Percentiles rank a stretch among this genome's conserved stretches.
phyloP scores from a whole-genome alignment of 805 yeast species.

The Candida morakotiae region DNA sequence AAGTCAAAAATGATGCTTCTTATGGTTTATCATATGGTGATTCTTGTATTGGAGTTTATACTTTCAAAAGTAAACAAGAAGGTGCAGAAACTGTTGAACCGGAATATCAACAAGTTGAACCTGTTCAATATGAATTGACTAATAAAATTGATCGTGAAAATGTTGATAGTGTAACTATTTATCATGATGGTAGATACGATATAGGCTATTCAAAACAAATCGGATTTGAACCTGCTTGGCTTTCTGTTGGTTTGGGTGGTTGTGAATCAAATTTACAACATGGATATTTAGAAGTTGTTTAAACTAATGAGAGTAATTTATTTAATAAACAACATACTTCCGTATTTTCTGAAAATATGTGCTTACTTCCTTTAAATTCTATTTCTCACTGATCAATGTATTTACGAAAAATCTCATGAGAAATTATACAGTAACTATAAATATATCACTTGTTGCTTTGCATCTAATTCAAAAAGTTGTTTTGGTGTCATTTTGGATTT shows the following conservation, averaged over 20 bases:
- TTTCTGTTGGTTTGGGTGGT: background rate
- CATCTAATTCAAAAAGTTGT: no score
- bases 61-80: background rate
- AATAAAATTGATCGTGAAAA: background rate
- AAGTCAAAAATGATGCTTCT: background rate
- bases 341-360: no score
- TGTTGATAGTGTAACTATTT: conserved; percentile 1
- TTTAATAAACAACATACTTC: no score
- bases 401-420: no score
- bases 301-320: no score
- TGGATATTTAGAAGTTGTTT: no score
- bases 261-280: conserved; percentile 1
- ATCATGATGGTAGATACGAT: background rate
- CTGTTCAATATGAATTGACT: background rate
- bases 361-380: no score
- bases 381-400: no score
- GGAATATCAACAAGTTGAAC: background rate
- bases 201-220: background rate
- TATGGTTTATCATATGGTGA: background rate
- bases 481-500: no score
- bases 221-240: background rate
- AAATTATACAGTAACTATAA: no score
- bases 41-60: background rate
- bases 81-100: background rate
- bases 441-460: no score